Base-by-base conservation (phyloP, 768 basidiomycete genomes). In the Flagelloscypha sp. region DNA sequence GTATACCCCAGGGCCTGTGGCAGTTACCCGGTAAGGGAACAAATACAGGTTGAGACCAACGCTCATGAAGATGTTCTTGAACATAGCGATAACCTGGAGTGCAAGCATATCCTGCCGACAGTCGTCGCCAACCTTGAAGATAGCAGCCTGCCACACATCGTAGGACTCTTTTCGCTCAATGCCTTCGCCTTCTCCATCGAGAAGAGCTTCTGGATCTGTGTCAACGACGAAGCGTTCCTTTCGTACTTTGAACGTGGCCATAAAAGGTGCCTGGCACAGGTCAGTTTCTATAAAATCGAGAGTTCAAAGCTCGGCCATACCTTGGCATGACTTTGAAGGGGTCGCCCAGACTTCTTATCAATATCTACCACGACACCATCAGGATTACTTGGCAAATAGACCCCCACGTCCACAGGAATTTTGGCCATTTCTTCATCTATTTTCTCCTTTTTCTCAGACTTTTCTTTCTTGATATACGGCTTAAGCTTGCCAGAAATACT, bases 351-450 rank as follows among this genome's bases (percentile, higher is more conserved):
- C 49, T 86, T 87, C 55, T 94, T 90, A 54, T 98, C 94, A 36
- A 99, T 82, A 53, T 97, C 95, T n/a, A 98, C 76, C 7, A 99
- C 92, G 33, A 79, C 72, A 23, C 95, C 95, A 47, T 99, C 94
- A 0, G 95, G 95, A 53, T 99, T 98, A 52, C 88, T 93, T 0
- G 95, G 95, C 15, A 99, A 65, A 53, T 98, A 99, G 8, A 99
- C 93, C 8, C 95, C 95, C n/a, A 86, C 70, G 28, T 94, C 85
- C 10, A 99, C 86, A 27, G 65, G 61, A 35, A 99, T 90, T 61
- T 92, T 93, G 3, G 84, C 86, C 94, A 99, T 99, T 56, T 98
- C 94, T 56, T 98, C 94, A 53, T 99, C 95, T 37, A 99, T 99
- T 62, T 98, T 99, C 2, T 87, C 90, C 76, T 99, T 99, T 65